phyloP scores from a whole-genome alignment of 169 alveolate species.

The Cryptosporidium ryanae region DNA sequence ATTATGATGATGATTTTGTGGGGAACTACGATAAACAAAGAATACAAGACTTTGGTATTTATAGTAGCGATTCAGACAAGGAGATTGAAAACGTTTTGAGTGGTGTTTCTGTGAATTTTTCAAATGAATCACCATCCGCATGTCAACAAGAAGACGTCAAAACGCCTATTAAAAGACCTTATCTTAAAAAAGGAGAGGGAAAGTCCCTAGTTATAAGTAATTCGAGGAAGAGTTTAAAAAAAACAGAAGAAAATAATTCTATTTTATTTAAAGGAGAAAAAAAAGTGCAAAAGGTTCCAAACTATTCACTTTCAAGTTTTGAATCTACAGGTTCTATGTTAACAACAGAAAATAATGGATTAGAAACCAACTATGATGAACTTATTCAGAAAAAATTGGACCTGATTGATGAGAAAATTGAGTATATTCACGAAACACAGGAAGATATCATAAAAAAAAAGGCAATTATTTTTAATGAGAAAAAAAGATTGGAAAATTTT shows the following conservation, averaged over 20 bases:
- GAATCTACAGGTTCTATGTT: background rate
- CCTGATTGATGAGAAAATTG: conserved; percentile 55
- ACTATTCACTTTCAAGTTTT: too few relatives aligned
- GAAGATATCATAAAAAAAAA: conserved; percentile 51
- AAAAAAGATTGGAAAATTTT: conserved; percentile 19
- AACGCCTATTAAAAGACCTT: conserved; percentile 45
- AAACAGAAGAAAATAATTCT: background rate
- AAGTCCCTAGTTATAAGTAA: conserved; percentile 69
- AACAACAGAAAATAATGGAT: background rate
- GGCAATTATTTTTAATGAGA: conserved; percentile 13
- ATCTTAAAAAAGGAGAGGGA: conserved; percentile 59
- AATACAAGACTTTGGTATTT: background rate
- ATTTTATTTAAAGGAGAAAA: background rate
- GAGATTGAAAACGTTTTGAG: background rate
- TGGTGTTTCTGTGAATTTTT: too few relatives aligned
- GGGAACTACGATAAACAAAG: background rate
- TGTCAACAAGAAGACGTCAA: background rate
- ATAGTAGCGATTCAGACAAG: background rate
- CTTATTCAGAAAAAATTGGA: conserved; percentile 54
- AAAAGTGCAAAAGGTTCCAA: too few relatives aligned
- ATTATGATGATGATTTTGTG: background rate
- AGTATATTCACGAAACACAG: conserved; percentile 50
- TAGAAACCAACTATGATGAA: conserved; percentile 14
- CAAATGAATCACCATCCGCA: too few relatives aligned
- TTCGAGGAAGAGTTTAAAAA: conserved; percentile 36